phyloP scores from a whole-genome alignment of 495 filamentous ascomycete species.

The Lophiotrema nucula region DNA sequence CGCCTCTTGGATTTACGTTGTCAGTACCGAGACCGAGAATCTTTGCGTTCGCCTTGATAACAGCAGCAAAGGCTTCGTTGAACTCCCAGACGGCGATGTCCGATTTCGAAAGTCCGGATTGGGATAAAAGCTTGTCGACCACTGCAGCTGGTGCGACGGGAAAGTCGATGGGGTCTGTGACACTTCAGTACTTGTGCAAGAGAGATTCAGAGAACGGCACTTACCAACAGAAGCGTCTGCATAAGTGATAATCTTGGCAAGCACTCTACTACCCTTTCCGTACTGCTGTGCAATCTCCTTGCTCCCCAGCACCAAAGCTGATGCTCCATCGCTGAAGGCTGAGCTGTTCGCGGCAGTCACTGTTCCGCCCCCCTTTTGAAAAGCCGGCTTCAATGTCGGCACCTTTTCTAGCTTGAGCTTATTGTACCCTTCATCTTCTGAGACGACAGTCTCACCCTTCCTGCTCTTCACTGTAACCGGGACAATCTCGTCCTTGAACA shows the following conservation, averaged over 20 bases:
- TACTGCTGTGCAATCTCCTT: conserved; percentile 73
- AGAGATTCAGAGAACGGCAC: neutral
- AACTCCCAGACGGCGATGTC: conserved; percentile 96
- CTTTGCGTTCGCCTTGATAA: conserved; percentile 94
- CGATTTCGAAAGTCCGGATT: conserved; percentile 83
- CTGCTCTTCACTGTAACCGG: conserved; percentile 78
- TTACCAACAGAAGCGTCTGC: conserved; percentile 78
- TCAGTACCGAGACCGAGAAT: conserved; percentile 75
- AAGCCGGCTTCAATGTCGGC: conserved; percentile 83
- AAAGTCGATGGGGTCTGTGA: conserved; percentile 85
- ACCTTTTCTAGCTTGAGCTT: conserved; percentile 83
- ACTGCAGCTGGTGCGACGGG: conserved; percentile 89
- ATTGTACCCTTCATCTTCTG: conserved; percentile 83
- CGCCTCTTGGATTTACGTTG: conserved; percentile 83
- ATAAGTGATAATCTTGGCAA: conserved; percentile 79
- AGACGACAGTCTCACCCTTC: conserved; percentile 74
- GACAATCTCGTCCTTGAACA: conserved; percentile 82
- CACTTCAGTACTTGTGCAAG: neutral
- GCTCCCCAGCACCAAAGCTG: conserved; percentile 81
- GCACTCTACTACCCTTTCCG: conserved; percentile 67
- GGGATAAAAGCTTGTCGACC: conserved; percentile 82
- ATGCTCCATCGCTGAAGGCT: conserved; percentile 90
- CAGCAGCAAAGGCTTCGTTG: conserved; percentile 96
- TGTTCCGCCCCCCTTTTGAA: conserved; percentile 78
- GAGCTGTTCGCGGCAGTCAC: conserved; percentile 93